Evolutionary conservation across 2,329 filamentous ascomycete genomes (phyloP).

Genomic region (Diplodia scrobiculata): DNA sequence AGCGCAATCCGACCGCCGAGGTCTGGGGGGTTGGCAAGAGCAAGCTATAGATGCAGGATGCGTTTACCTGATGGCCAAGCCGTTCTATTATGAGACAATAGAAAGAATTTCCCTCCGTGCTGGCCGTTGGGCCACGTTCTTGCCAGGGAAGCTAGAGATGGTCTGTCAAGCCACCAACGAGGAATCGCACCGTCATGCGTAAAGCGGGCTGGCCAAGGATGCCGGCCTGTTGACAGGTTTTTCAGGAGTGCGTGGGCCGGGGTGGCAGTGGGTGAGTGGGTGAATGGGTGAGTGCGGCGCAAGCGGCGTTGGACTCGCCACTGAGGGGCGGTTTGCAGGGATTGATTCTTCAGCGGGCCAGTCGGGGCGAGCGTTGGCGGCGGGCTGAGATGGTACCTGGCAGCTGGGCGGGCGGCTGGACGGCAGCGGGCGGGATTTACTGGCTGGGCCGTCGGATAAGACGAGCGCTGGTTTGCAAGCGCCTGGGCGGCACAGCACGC

Average conservation of each 20-base stretch:
- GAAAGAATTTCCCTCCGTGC: slow-evolving; percentile 7
- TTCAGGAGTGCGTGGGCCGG: neutral
- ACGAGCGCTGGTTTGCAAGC: neutral
- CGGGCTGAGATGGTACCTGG: slow-evolving; percentile 18
- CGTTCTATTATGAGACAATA: slow-evolving; percentile 15
- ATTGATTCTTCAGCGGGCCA: neutral
- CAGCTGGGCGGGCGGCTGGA: slow-evolving; percentile 8
- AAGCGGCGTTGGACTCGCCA: slow-evolving; percentile 1
- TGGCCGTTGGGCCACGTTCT: neutral
- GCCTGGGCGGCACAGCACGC: slow-evolving; percentile 9
- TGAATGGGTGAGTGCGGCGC: neutral
- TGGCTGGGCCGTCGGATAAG: neutral
- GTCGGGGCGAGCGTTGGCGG: neutral
- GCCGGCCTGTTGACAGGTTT: neutral
- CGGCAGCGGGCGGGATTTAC: slow-evolving; percentile 2
- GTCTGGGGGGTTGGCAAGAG: slow-evolving; percentile 50
- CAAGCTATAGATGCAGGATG: slow-evolving; percentile 39
- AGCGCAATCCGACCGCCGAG: slow-evolving; percentile 47
- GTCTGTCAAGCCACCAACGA: slow-evolving; percentile 11
- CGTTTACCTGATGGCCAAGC: slow-evolving; percentile 4
- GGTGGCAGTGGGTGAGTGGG: no score
- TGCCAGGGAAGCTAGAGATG: neutral
- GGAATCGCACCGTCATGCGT: neutral
- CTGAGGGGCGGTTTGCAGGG: slow-evolving; percentile 2
- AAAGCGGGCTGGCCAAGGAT: neutral